Conservation (phyloP, 2,329 filamentous ascomycete species). For the Exutisphaerella laricina region DNA sequence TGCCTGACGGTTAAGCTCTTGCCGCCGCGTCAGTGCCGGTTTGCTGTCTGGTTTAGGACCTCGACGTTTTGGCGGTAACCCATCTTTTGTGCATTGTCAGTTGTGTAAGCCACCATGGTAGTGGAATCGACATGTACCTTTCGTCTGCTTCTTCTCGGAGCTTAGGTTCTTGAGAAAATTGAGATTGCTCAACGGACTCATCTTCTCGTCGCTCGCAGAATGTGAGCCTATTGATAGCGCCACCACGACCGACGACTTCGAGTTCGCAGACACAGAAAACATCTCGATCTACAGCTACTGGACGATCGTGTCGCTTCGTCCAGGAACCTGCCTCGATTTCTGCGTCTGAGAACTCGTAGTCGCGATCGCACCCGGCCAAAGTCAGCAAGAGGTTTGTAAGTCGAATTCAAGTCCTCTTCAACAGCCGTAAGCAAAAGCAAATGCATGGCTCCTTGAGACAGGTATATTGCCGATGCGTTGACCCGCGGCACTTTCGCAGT, state of each 20-base stretch:
- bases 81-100: conserved; percentile 54
- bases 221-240: conserved; percentile 7
- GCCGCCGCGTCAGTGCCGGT: conserved; percentile 81
- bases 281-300: neutral
- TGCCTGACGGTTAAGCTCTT: conserved; percentile 91
- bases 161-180: conserved; percentile 58
- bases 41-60: conserved; percentile 97
- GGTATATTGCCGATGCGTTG: too few species aligned
- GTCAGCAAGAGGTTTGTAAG: conserved; percentile 2
- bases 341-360: conserved; percentile 1
- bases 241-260: conserved; percentile 11
- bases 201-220: conserved; percentile 16
- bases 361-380: conserved; percentile 1
- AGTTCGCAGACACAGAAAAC: conserved; percentile 6
- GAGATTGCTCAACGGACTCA: conserved; percentile 27
- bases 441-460: too few species aligned
- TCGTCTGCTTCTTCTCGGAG: conserved; percentile 66
- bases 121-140: conserved; percentile 49
- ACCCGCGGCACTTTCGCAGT: too few species aligned
- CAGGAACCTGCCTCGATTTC: neutral
- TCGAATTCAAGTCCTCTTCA: too few species aligned
- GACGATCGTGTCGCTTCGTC: too few species aligned
- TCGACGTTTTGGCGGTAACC: conserved; percentile 77
- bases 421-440: too few species aligned
- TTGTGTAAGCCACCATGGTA: neutral